Base-by-base conservation (phyloP, 768 basidiomycete genomes). In the Tephrocybe sp. region DNA sequence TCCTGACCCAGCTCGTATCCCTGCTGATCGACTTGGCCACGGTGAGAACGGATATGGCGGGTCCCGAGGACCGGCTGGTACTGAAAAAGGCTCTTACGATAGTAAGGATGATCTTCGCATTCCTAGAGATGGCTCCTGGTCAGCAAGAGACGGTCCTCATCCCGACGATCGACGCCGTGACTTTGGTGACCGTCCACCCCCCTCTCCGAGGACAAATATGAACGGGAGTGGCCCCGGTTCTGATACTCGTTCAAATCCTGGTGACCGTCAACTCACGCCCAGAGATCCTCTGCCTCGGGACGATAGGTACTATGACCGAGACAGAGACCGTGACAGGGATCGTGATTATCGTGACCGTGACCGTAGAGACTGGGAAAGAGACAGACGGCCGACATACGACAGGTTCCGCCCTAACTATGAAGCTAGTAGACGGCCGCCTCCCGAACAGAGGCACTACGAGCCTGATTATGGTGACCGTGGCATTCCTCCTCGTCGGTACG, bases 401-500 rank as follows among this genome's bases (percentile, higher is more conserved):
- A 54, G 60, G 31, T 59, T 47, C 42, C 56, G 58, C 21, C 55
- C 58, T 27, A 47, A 52, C 43, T 47, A 69, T 56, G 58, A 71
- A 33, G 44, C 27, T 53, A 58, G 61, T 18, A 72, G 74, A 15
- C 63, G 74, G 37, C 73, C 72, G 19, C 74, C 72, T 21, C 69
- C 72, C 42, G 77, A 78, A 42, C 68, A 70, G 42, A 71, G 78
- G 22, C 76, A 77, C 39, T 77, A 75, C 51, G 76, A 79, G 16
- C 67, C 74, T 6, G 65, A 69, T n/a, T 71, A 74, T 52, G 37
- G 43, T 16, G 64, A 64, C 30, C 54, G 52, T 52, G 45, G 42
- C n/a, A n/a, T n/a, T 16, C 57, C 60, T 52, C 42, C 55, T 47
- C 64, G 59, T 52, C 58, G 61, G 36, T 57, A 59, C 43, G 64